Percentiles rank a stretch among this genome's conserved stretches.
Evolutionary conservation across 805 yeast species (phyloP).

Genomic region (Tetrapisispora fleetii): DNA sequence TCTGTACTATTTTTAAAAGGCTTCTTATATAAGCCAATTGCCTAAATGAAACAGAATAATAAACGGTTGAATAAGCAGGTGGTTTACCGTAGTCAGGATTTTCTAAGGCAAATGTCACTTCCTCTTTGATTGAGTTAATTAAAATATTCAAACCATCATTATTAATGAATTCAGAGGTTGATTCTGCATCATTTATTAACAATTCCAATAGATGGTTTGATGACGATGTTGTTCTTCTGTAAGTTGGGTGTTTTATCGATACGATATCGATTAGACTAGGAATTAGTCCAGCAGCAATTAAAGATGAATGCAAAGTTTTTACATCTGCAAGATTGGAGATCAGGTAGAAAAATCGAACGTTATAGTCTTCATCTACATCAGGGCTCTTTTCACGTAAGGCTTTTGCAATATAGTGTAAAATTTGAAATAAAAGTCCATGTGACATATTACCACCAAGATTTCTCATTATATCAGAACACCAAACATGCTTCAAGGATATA

Average conservation of each 20-base stretch:
- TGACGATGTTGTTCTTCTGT: constrained; percentile 49
- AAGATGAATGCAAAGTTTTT: constrained; percentile 42
- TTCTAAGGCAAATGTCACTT: constrained; percentile 52
- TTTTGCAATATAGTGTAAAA: constrained; percentile 53
- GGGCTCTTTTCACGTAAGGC: constrained; percentile 34
- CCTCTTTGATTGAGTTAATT: constrained; percentile 50
- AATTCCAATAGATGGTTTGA: constrained; percentile 49
- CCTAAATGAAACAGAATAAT: constrained; percentile 45
- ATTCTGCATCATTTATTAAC: constrained; percentile 37
- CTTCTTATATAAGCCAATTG: constrained; percentile 53
- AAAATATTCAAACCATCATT: constrained; percentile 55
- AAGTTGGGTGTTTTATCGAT: constrained; percentile 39
- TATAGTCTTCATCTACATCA: constrained; percentile 39
- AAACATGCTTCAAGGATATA: constrained; percentile 53
- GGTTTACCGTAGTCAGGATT: constrained; percentile 52
- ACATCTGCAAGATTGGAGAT: constrained; percentile 53
- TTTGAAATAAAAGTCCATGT: constrained; percentile 73
- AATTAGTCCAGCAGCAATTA: constrained; percentile 69
- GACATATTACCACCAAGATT: constrained; percentile 77
- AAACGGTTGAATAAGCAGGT: constrained; percentile 40
- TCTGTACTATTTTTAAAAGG: constrained; percentile 51
- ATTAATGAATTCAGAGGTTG: constrained; percentile 53
- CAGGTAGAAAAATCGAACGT: constrained; percentile 45
- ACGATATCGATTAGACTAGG: constrained; percentile 56
- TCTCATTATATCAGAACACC: constrained; percentile 69